Base-by-base conservation (phyloP, 2,329 filamentous ascomycete genomes). In the Aspergillus novofumigatus region DNA sequence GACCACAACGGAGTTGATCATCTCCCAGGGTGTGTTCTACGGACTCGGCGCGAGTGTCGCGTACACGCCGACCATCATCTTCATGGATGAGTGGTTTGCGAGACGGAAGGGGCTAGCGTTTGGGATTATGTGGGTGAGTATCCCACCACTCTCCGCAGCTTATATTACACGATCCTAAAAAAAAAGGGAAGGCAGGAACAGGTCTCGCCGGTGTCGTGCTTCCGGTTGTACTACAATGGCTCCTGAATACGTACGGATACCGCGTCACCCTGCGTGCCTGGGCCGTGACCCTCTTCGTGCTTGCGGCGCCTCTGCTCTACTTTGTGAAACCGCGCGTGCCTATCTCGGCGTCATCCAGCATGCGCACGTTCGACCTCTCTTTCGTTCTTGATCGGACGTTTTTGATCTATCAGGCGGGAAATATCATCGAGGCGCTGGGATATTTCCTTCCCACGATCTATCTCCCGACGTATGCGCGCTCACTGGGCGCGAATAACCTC, bases 41-140 rank as follows among this genome's bases (percentile, higher is more conserved):
- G 77, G 75, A 0, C 57, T 76, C 14, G 76, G 81, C 0, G 81
- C 81, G 1, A 64, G 63, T 10, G 51, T 82, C 0, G 68, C 80
- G 4, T 83, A 74, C 64, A 80, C 65, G 17, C 78, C 78, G 0
- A 75, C 75, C 2, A 75, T 81, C 29, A 68, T 78, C 28, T 78
- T 77, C 53, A 69, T 82, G 45, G 78, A 81, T 51, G 78, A 82
- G 62, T 86, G 65, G 75, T 83, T 82, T 65, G 73, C 80, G 8
- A 67, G 68, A 23, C 69, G 75, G 5, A 77, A 79, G 63, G 79
- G 80, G 1, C 70, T 83, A 21, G 80, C 80, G 0, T 81, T 78
- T 59, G 81, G 81, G 5, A 73, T 77, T 6, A 75, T 79, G 38
- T 79, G 79, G 77, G 75, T 70, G 49, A 61, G 69, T 58, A 17